Base-by-base conservation (phyloP, 768 basidiomycete species). In the Phaeotremella fagi region DNA sequence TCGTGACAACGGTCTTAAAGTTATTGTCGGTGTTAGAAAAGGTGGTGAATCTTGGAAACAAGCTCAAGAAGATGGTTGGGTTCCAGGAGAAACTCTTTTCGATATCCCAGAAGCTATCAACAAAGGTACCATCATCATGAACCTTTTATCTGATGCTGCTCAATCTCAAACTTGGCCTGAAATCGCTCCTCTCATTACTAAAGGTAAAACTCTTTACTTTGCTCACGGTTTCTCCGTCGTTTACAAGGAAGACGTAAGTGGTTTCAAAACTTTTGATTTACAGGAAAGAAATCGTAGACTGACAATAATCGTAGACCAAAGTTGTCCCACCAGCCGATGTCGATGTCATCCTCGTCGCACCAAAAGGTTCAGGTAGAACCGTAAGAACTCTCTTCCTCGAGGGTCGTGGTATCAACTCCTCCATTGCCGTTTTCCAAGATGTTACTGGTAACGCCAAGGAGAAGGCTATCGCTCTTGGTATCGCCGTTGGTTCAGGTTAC, bases 161-260 rank as follows among this genome's bases (percentile, higher is more conserved):
- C 95, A 99, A 79, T 91, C 89, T 14, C 83, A 87, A 76, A 97
- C 92, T 26, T 99, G 95, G 95, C 80, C 86, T 33, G 78, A 81
- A 48, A 64, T 99, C 66, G 85, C 83, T 38, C 94, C 95, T 50
- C 84, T 97, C 71, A 92, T 98, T 80, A 98, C 91, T 77, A 90
- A 92, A 83, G 95, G 89, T 79, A 98, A 99, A 82, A 99, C 95
- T n/a, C 86, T 99, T 60, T 99, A 99, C 85, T 99, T 99, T 81
- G 90, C 94, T 4, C 95, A 99, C 76, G 95, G 95, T 70, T 99
- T 99, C 86, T 98, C 94, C 61, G 83, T 98, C 61, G 90, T 99
- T 50, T 99, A 86, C 84, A 90, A 92, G 81, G 83, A 99, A 4
- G 90, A 95, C 77, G 73, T 75, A 57, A 69, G 73, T 9, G 38